A percentile compares a stretch with the other conserved stretches of the same genome.
Evolutionary conservation across 805 yeast genomes (phyloP).

Genomic region (Ogataea neopini): DNA sequence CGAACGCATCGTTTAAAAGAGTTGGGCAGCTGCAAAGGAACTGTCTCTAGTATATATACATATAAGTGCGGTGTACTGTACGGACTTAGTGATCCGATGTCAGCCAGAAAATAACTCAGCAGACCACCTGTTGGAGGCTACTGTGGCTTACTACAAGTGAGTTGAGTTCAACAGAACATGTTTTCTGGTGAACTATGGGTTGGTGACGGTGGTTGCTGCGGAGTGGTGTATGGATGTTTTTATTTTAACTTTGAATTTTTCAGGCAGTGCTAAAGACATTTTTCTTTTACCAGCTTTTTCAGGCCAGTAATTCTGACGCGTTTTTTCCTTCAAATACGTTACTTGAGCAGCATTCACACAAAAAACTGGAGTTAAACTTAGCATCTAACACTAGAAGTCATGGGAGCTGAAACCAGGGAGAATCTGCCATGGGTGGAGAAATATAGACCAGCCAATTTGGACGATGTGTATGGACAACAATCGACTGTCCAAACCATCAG

Average conservation of each 20-base stretch:
- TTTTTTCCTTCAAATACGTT: background rate
- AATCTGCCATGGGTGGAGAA: slow-evolving; percentile 92
- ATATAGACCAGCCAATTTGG: slow-evolving; percentile 81
- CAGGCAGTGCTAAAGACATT: background rate
- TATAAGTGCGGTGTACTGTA: background rate
- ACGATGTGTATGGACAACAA: slow-evolving; percentile 89
- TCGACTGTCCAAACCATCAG: slow-evolving; percentile 84
- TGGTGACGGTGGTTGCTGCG: no score
- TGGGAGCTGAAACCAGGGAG: slow-evolving; percentile 30
- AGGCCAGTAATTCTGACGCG: slow-evolving; percentile 3
- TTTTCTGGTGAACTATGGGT: slow-evolving; percentile 5
- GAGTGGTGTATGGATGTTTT: background rate
- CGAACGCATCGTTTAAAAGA: background rate
- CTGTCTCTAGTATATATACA: background rate
- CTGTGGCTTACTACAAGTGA: background rate
- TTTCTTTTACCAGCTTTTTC: background rate
- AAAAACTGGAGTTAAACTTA: no score
- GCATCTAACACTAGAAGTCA: background rate
- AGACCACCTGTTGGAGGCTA: background rate
- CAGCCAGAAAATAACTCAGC: background rate
- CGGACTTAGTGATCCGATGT: background rate
- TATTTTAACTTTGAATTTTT: background rate
- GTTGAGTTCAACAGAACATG: background rate
- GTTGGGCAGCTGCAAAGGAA: background rate
- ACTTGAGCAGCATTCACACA: no score